Evolutionary conservation across 2,329 filamentous ascomycete species (phyloP), one percentile per base, ranked within the genome.

Genomic region (Raffaelea deltoideospora): DNA sequence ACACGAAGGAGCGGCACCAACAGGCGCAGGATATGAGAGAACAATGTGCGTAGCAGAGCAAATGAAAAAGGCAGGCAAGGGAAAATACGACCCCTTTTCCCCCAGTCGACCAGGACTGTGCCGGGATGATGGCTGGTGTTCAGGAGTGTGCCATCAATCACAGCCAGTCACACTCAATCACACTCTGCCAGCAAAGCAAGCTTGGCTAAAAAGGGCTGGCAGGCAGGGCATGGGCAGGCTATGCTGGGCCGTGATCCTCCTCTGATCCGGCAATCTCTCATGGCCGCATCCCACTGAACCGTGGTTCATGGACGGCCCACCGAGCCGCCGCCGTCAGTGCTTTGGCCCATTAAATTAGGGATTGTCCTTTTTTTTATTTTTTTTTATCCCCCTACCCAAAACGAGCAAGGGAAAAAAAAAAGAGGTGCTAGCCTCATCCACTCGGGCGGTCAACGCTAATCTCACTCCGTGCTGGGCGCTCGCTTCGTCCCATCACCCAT

Each of bases 251-350:
- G 30, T 39, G 40, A 42, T 40, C 38, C 35, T 39, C 32, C 35
- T 43, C 33, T 41, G 38, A 43, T 37, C 36, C 37, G 32, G 31
- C 36, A 41, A 37, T 41, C 41, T 41, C 27, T 38, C 18, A 17
- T 19, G 29, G 37, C 32, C 34, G 20, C 26, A 28, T 24, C 18
- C 36, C 35, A 23, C 33, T 15, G 26, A 28, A 28, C 33, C 30
- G 29, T 29, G 33, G 38, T 32, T 34, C 33, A 10, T 20, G 8
- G 20, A n/a, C 34, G 39, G 33, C 29, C 36, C 36, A 33, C 31
- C 26, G 27, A n/a, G n/a, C n/a, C 37, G 34, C 35, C 29, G 35
- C 30, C 37, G 33, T 33, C 40, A 34, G 22, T 37, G 35, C 27
- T 34, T 29, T 33, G 8, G 10, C 4, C 24, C 34, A 3, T 26